Base-by-base conservation (phyloP, 202 grass and related monocot genomes). In the Hordeum pubiflorum region DNA sequence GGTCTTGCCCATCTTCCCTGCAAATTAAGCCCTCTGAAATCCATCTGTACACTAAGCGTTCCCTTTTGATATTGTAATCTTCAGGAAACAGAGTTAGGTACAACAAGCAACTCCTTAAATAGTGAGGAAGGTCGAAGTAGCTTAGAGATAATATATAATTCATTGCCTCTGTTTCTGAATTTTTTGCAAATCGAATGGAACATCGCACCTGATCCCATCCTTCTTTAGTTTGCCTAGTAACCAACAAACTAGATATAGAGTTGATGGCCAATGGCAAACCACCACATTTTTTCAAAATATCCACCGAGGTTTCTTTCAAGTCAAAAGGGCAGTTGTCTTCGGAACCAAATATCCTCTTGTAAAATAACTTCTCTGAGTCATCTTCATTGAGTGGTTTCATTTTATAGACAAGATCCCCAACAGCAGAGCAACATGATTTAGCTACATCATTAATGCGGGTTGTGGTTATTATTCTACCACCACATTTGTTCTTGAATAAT, bases 381-480 rank as follows among this genome's bases (percentile, higher is more conserved):
- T 3, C 20, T 21, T 39, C 27, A 11, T 6, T 61, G 20, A 84
- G 71, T n/a, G 82, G 58, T 78, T 77, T 15, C 11, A 77, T 77
- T 13, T 84, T 23, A 18, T 84, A 84, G 2, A 77, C 13, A 41
- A 40, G 50, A 77, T 56, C 81, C n/a, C 24, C 41, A 34, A 11
- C 10, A 43, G 40, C 12, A 18, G 27, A 83, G 41, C 40, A 43
- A 2, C 40, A 43, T 11, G 8, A 43, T 43, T 11, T 43, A 43
- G 40, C 79, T 17, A 87, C 72, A 9, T 39, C 11, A 38, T 22
- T 43, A 43, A 43, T 43, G 2, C 40, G 40, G 3, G 40, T 43
- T 43, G 40, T 43, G 40, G 10, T 43, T 10, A 87, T 50, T 67
- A 82, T 72, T 64, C 40, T 71, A 58, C 82, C 69, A 13, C 79